phyloP scores from a whole-genome alignment of 2,329 filamentous ascomycete genomes.

The Escovopsis sp. region DNA sequence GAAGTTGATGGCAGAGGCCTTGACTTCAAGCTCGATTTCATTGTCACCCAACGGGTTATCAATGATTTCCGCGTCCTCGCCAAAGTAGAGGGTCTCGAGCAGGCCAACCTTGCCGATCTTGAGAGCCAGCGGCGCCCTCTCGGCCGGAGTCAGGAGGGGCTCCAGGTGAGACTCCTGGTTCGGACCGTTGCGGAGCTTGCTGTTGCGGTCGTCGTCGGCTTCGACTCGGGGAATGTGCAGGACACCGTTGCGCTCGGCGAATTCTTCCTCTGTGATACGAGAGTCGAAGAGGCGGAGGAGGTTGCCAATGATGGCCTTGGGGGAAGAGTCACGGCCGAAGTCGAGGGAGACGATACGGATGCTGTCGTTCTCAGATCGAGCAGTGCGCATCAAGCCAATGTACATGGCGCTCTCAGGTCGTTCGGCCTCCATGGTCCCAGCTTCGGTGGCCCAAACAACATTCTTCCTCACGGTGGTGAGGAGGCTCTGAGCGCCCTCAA shows the following conservation, averaged over 20 bases:
- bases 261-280: conserved; percentile 9
- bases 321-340: conserved; percentile 4
- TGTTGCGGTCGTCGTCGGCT: conserved; percentile 11
- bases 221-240: conserved; percentile 11
- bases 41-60: conserved; percentile 7
- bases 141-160: conserved; percentile 4
- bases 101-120: conserved; percentile 11
- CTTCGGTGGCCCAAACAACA: conserved; percentile 7
- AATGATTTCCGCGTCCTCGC: conserved; percentile 9
- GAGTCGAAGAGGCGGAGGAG: conserved; percentile 7
- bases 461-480: conserved; percentile 9
- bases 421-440: conserved; percentile 6
- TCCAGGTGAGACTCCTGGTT: conserved; percentile 10
- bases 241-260: conserved; percentile 10
- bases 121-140: conserved; percentile 6
- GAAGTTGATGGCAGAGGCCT: conserved; percentile 20
- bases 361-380: conserved; percentile 8
- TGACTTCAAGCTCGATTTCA: conserved; percentile 16
- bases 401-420: conserved; percentile 8
- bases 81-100: conserved; percentile 15
- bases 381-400: conserved; percentile 7
- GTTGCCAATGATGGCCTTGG: conserved; percentile 6
- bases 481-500: conserved; percentile 9
- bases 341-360: conserved; percentile 7
- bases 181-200: conserved; percentile 11